Evolutionary conservation across 2,329 filamentous ascomycete species (phyloP).

Genomic region (Diatrype stigma): DNA sequence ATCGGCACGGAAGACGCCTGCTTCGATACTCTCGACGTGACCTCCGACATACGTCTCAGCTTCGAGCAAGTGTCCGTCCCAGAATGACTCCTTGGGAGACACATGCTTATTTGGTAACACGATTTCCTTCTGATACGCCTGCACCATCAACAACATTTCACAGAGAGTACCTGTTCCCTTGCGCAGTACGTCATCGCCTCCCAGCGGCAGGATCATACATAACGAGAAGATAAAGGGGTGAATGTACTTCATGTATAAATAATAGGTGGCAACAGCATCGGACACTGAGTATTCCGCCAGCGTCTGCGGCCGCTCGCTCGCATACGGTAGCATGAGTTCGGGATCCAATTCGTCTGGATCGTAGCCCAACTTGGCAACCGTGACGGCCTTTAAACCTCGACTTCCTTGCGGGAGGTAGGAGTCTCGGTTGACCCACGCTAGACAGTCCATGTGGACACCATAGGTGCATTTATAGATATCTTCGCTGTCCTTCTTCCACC

Average conservation of each 20-base stretch:
- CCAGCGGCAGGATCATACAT: constrained; percentile 91
- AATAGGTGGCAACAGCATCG: constrained; percentile 97
- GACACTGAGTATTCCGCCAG: constrained; percentile 98
- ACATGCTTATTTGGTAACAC: constrained; percentile 95
- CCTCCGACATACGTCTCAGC: constrained; percentile 98
- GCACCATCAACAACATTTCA: constrained; percentile 98
- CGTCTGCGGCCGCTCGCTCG: constrained; percentile 84
- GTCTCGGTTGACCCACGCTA: constrained; percentile 98
- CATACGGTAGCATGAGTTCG: constrained; percentile 93
- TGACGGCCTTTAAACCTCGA: constrained; percentile 94
- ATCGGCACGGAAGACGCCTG: constrained; percentile 91
- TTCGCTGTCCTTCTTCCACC: constrained; percentile 90
- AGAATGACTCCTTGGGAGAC: constrained; percentile 86
- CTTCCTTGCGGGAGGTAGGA: constrained; percentile 96
- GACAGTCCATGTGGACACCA: constrained; percentile 98
- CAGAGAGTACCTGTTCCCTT: constrained; percentile 98
- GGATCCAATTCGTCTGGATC: constrained; percentile 97
- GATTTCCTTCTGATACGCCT: constrained; percentile 89
- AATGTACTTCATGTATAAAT: constrained; percentile 99
- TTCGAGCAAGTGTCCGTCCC: constrained; percentile 92
- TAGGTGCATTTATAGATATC: constrained; percentile 96
- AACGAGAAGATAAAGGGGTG: constrained; percentile 99
- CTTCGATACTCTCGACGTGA: constrained; percentile 98
- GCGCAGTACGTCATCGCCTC: constrained; percentile 84
- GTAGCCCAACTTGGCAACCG: constrained; percentile 95